Percentiles rank a stretch among this genome's conserved stretches.
Evolutionary conservation across 805 yeast species (phyloP).

Genomic region (Blastobotrys robertii): DNA sequence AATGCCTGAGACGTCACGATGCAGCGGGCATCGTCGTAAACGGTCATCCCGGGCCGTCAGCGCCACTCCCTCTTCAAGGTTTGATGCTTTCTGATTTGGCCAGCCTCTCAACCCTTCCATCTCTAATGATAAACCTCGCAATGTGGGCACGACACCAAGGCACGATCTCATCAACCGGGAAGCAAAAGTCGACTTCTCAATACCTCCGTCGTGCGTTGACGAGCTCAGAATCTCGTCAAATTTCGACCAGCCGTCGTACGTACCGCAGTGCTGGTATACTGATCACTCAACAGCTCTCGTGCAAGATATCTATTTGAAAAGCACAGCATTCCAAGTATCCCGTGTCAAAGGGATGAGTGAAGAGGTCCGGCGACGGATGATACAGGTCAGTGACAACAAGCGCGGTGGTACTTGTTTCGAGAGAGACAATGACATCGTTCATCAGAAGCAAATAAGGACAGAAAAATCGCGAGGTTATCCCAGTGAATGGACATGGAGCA

Average conservation of each 20-base stretch:
- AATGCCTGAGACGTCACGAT: slow-evolving; percentile 84
- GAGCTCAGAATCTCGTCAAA: slow-evolving; percentile 16
- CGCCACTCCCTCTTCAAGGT: background rate
- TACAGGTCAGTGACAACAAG: slow-evolving; percentile 70
- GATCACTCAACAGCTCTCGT: slow-evolving; percentile 64
- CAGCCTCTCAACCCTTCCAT: background rate
- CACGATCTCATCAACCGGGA: slow-evolving; percentile 85
- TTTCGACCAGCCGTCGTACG: slow-evolving; percentile 20
- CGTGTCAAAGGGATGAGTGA: slow-evolving; percentile 68
- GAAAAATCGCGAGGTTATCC: slow-evolving; percentile 87
- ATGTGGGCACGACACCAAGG: slow-evolving; percentile 48
- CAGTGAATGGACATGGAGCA: slow-evolving; percentile 71
- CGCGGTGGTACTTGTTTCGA: slow-evolving; percentile 91
- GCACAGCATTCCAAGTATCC: slow-evolving; percentile 94
- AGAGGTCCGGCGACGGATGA: slow-evolving; percentile 66
- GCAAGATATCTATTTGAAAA: slow-evolving; percentile 88
- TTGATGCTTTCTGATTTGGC: background rate
- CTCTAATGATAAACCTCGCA: slow-evolving; percentile 9
- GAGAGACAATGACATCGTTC: slow-evolving; percentile 68
- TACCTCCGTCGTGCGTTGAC: background rate
- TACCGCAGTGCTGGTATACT: slow-evolving; percentile 38
- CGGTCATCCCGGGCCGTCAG: slow-evolving; percentile 11
- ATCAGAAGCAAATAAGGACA: slow-evolving; percentile 69
- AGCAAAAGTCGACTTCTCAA: slow-evolving; percentile 55
- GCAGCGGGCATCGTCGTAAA: slow-evolving; percentile 57